Evolutionary conservation across 2,329 filamentous ascomycete species (phyloP).

Genomic region (Coniochaeta sp.): DNA sequence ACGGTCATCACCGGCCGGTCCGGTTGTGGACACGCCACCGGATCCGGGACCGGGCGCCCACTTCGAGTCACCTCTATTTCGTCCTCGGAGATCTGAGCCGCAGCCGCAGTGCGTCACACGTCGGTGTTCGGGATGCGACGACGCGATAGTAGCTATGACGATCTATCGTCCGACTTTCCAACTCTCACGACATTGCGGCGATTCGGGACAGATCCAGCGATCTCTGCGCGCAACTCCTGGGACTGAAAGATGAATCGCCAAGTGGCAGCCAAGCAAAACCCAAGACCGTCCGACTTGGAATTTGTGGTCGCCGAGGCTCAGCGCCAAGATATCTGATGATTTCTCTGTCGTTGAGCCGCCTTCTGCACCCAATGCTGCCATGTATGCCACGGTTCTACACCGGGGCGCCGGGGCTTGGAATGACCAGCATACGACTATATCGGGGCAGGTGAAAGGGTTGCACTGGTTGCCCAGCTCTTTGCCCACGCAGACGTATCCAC

Average conservation of each 20-base stretch:
- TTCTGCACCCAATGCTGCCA: no score
- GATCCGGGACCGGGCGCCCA: background rate
- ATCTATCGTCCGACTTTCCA: no score
- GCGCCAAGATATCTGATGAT: background rate
- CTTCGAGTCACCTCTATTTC: background rate
- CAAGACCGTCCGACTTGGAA: conserved; percentile 1
- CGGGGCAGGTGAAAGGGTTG: background rate
- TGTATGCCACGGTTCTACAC: no score
- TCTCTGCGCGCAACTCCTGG: background rate
- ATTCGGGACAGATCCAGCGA: background rate
- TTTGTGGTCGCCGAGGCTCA: background rate
- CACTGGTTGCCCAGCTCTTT: background rate
- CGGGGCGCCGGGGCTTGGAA: background rate
- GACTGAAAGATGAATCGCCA: background rate
- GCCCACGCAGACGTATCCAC: no score
- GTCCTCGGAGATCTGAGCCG: background rate
- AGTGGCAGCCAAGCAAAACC: background rate
- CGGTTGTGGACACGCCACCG: background rate
- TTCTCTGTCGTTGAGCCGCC: background rate
- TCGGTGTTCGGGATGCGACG: background rate
- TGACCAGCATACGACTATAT: background rate
- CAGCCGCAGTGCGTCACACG: background rate
- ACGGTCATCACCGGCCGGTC: background rate
- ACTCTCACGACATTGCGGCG: no score
- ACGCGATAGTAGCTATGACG: no score